Percentiles rank a stretch among this genome's conserved stretches.
phyloP scores from a whole-genome alignment of 345 rosid genomes.

The Clausena lansium region DNA sequence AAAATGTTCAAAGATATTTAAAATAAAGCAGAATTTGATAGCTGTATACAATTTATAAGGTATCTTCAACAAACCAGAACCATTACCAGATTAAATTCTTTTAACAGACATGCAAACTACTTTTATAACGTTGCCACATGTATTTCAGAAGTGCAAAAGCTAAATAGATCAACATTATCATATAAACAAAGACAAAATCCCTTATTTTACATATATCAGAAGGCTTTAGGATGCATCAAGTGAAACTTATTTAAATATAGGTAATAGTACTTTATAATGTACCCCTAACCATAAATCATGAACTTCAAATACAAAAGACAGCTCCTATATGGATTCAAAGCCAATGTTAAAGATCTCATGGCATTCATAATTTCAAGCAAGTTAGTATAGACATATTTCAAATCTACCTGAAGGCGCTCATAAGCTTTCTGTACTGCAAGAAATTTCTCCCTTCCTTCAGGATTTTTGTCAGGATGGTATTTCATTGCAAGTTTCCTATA shows the following conservation, averaged over 20 bases:
- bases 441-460: slow-evolving; percentile 97
- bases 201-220: not conserved
- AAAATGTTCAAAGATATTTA: slow-evolving; percentile 3
- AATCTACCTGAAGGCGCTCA: slow-evolving; percentile 89
- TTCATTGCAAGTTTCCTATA: slow-evolving; percentile 99
- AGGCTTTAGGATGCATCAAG: not conserved
- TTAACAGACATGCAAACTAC: not conserved
- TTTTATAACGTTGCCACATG: not conserved
- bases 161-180: not conserved
- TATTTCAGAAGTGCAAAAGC: not conserved
- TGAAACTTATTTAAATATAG: not conserved
- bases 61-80: not conserved
- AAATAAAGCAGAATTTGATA: not conserved
- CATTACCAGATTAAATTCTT: not conserved
- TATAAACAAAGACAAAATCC: not conserved
- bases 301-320: not conserved
- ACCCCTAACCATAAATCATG: not conserved
- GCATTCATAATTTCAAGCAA: slow-evolving; percentile 5
- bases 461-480: slow-evolving; percentile 99
- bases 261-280: not conserved
- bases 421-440: slow-evolving; percentile 98
- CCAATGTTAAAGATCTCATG: not conserved
- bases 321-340: not conserved
- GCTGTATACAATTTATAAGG: not conserved
- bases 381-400: slow-evolving; percentile 9